Base-by-base conservation (phyloP, 2,329 filamentous ascomycete genomes). In the Penicillium sp. region DNA sequence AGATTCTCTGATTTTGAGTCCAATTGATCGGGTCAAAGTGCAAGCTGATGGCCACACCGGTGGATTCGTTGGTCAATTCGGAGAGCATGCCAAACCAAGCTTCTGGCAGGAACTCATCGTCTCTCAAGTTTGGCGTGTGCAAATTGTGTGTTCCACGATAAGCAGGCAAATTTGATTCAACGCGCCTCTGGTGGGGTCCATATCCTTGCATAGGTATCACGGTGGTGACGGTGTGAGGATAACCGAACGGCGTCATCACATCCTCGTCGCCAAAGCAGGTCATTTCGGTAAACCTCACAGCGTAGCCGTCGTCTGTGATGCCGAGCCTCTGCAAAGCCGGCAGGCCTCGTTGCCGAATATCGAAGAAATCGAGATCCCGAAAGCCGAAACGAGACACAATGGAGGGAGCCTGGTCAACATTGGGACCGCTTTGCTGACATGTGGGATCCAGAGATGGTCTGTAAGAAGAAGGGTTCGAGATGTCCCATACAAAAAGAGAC, bases 401-500 rank as follows among this genome's bases (percentile, higher is more conserved):
- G 26, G 64, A 69, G 0, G 82, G 79, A 3, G 66, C 53, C 21
- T 59, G 45, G 21, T 70, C 68, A 4, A 70, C 66, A 2, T 70
- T 71, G 16, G 71, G 68, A 6, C 60, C 60, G 41, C 52, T 62
- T 21, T 62, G 45, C 39, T 65, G 66, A 1, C 77, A 75, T 0
- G 70, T 70, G 0, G 78, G 77, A 61, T 83, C 80, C 24, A 75
- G 60, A 1, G 79, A 83, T 13, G 81, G 79, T 4, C 73, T 73
- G 62, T 82, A 81, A 0, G 68, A 36, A 4, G 78, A 80, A 1
- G 76, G 70, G 0, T 69, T 67, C 2, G 79, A 78, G 36, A 86
- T 81, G 49, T 86, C 79, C 83, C 83, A 86, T 9, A 86, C 71
- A 15, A 76, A 77, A 26, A 86, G 69, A 31, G 79, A 76, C 64